Percentiles rank a stretch among this genome's conserved stretches.
phyloP scores from a whole-genome alignment of 164 flowering plant species.

The Cinnamomum micranthum region DNA sequence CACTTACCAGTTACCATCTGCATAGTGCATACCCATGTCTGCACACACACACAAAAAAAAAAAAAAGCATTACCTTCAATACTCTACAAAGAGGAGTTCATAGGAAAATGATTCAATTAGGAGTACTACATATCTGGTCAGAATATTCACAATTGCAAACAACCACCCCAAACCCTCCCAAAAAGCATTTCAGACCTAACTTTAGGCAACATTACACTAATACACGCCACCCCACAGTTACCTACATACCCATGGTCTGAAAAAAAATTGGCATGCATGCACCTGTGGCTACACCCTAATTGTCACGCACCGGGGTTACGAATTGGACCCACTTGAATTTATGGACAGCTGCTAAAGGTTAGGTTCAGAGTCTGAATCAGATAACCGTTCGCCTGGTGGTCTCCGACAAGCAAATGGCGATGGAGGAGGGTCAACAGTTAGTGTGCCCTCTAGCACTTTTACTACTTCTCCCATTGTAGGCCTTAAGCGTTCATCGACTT shows the following conservation, averaged over 20 bases:
- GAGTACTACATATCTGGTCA: not conserved
- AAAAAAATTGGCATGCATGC: not conserved
- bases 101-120: too few relatives aligned
- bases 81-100: too few relatives aligned
- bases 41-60: too few relatives aligned
- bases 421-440: slow-evolving; percentile 68
- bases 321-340: not conserved
- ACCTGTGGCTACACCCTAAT: not conserved
- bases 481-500: slow-evolving; percentile 38
- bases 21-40: slow-evolving; percentile 1
- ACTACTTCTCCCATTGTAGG: slow-evolving; percentile 76
- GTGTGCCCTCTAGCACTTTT: slow-evolving; percentile 59
- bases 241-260: slow-evolving; percentile 1
- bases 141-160: slow-evolving; percentile 7
- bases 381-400: not conserved
- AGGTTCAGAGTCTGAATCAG: slow-evolving; percentile 5
- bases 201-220: not conserved
- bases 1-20: not conserved
- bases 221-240: not conserved
- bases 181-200: not conserved
- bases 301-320: not conserved
- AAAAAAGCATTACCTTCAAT: too few relatives aligned
- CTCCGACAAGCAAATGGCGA: slow-evolving; percentile 32
- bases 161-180: not conserved
- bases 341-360: not conserved